Conservation (phyloP, 345 rosid genomes). For the Bretschneidera sinensis region DNA sequence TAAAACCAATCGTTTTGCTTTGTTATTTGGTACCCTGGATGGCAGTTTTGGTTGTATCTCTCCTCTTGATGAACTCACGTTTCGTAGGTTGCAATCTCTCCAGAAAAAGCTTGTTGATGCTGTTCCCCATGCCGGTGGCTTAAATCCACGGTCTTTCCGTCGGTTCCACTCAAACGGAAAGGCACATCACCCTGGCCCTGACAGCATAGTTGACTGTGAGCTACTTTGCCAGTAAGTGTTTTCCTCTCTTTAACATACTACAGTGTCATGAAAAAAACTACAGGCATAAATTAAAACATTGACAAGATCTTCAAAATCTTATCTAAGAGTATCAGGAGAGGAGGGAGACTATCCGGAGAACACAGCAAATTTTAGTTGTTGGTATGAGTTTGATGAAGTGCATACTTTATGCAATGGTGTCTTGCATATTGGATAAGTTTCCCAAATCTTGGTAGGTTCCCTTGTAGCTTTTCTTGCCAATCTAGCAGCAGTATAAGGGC, state of each 20-base stretch:
- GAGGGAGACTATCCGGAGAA: no score
- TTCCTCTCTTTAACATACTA: background rate
- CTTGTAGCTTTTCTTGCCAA: no score
- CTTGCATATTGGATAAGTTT: no score
- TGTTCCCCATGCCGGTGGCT: conserved; percentile 90
- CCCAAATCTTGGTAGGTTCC: background rate
- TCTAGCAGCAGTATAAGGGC: no score
- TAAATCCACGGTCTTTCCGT: conserved; percentile 90
- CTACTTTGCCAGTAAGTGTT: conserved; percentile 84
- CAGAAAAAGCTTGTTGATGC: conserved; percentile 89
- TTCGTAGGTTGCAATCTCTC: conserved; percentile 87
- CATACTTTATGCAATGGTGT: background rate
- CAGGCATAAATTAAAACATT: no score
- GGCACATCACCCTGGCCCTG: conserved; percentile 93
- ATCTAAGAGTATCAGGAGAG: no score
- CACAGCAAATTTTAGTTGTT: background rate
- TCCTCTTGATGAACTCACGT: conserved; percentile 89
- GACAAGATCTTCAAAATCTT: no score
- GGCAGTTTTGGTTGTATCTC: conserved; percentile 94
- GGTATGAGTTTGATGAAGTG: background rate
- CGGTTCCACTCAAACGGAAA: conserved; percentile 75
- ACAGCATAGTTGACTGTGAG: conserved; percentile 91
- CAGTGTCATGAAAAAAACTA: no score
- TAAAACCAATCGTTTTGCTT: conserved; percentile 86
- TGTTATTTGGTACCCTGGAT: conserved; percentile 84